Evolutionary conservation across 495 filamentous ascomycete genomes (phyloP).

Genomic region (Aspergillus taichungensis): DNA sequence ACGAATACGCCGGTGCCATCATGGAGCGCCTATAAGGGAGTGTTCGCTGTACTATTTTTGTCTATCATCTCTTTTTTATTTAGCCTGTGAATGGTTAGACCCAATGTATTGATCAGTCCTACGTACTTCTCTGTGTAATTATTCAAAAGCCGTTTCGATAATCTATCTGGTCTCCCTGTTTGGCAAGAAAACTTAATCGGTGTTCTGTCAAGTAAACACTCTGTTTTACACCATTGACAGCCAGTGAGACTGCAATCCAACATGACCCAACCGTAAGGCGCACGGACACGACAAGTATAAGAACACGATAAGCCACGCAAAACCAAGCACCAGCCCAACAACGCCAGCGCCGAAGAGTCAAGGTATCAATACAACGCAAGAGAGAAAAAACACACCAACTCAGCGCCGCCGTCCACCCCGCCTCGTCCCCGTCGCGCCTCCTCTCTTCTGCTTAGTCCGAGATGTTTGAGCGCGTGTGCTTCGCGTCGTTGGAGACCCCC

Average conservation of each 20-base stretch:
- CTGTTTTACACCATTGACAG: not conserved
- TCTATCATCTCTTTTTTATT: conserved; percentile 22
- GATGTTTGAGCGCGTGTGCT: conserved; percentile 34
- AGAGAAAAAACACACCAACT: not conserved
- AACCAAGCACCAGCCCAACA: conserved; percentile 11
- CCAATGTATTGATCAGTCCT: conserved; percentile 37
- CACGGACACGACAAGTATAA: not conserved
- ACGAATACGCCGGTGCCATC: conserved; percentile 85
- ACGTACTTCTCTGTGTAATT: conserved; percentile 24
- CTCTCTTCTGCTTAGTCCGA: conserved; percentile 27
- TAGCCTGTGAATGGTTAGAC: conserved; percentile 38
- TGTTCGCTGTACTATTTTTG: conserved; percentile 34
- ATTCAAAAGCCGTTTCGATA: conserved; percentile 13
- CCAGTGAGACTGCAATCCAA: not conserved
- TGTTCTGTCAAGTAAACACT: not conserved
- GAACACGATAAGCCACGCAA: not conserved
- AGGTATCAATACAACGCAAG: conserved; percentile 21
- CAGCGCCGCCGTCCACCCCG: conserved; percentile 31
- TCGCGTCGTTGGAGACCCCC: conserved; percentile 26
- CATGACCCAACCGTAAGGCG: no score
- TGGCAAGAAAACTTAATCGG: no score
- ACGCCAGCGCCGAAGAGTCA: conserved; percentile 7
- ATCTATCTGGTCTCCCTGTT: not conserved
- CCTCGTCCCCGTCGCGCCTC: conserved; percentile 22
- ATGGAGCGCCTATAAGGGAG: conserved; percentile 66